These are phyloP conservation scores for Platanthera guangdongensis DNA, from an alignment of 106 monocot species.

Conservation along the genomic window DNA sequence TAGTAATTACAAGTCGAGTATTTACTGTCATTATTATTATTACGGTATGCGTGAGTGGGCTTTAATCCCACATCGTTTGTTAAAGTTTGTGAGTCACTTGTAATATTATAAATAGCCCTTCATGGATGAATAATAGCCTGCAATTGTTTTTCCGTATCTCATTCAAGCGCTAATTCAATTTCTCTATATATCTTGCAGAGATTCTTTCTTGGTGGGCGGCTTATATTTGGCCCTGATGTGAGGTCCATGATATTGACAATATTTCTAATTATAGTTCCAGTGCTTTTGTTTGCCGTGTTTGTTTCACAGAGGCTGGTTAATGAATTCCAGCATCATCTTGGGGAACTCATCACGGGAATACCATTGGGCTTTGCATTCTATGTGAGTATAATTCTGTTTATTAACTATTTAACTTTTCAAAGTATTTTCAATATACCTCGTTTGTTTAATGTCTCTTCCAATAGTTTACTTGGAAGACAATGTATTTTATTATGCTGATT, in stretches of 20 bases:
- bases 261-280: constrained; percentile 37
- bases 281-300: constrained; percentile 37
- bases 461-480: not conserved
- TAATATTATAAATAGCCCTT: no score
- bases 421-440: not conserved
- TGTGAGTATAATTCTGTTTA: constrained; percentile 25
- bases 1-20: no score
- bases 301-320: constrained; percentile 33
- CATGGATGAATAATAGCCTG: no score
- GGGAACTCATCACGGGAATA: constrained; percentile 21
- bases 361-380: constrained; percentile 29
- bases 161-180: not conserved
- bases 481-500: not conserved
- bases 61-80: no score
- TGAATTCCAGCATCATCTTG: constrained; percentile 28
- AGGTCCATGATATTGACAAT: constrained; percentile 44
- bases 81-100: no score
- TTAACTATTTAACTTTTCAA: not conserved
- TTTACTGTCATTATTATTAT: no score
- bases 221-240: constrained; percentile 64
- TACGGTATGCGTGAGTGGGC: no score
- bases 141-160: no score
- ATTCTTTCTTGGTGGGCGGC: constrained; percentile 45
- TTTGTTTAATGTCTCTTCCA: not conserved
- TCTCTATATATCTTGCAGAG: constrained; percentile 26